Evolutionary conservation across 306 rosid species (phyloP).

Genomic region (Geum urbanum): DNA sequence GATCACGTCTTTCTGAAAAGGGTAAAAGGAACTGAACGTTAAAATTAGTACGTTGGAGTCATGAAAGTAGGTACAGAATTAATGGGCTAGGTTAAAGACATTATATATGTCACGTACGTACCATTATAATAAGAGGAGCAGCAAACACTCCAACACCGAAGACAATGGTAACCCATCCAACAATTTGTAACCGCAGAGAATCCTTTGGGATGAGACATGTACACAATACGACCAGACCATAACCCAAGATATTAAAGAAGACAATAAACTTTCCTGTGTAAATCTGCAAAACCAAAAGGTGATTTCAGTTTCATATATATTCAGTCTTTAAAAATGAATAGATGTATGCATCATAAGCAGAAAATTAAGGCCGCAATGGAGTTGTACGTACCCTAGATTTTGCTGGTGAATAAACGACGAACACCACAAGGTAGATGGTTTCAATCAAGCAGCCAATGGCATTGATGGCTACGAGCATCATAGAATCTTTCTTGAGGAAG

Average conservation of each 20-base stretch:
- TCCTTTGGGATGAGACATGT: slow-evolving; percentile 11
- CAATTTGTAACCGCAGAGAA: slow-evolving; percentile 11
- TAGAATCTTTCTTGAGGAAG: slow-evolving; percentile 21
- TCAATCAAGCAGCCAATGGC: slow-evolving; percentile 29
- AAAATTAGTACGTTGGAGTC: not conserved
- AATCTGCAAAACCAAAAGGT: slow-evolving; percentile 21
- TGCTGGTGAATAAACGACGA: slow-evolving; percentile 23
- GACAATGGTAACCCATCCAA: slow-evolving; percentile 38
- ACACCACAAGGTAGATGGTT: slow-evolving; percentile 20
- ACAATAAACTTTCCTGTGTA: slow-evolving; percentile 24
- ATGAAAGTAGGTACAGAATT: too few relatives aligned
- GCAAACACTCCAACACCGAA: slow-evolving; percentile 40
- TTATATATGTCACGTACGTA: not conserved
- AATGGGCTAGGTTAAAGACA: not conserved
- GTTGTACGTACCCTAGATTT: slow-evolving; percentile 30
- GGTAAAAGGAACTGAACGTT: not conserved
- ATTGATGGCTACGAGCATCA: slow-evolving; percentile 33
- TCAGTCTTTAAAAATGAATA: not conserved
- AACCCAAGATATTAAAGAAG: slow-evolving; percentile 28
- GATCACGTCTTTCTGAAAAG: slow-evolving; percentile 38
- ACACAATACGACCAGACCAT: slow-evolving; percentile 22
- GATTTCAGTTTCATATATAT: not conserved
- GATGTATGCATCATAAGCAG: not conserved
- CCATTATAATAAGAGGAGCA: slow-evolving; percentile 47
- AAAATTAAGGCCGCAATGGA: not conserved